Conservation (phyloP, 768 basidiomycete genomes). For the Lactarius quietus region DNA sequence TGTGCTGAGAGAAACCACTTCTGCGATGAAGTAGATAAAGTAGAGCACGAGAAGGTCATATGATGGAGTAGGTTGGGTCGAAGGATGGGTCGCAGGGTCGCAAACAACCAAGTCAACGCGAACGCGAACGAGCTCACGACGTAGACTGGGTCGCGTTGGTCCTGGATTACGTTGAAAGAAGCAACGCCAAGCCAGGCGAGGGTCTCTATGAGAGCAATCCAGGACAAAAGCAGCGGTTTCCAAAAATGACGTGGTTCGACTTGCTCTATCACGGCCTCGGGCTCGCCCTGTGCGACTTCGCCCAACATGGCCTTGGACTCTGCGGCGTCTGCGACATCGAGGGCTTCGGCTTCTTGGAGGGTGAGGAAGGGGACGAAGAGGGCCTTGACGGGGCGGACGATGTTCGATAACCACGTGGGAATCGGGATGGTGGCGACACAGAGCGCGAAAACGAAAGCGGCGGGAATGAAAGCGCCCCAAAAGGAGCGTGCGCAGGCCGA, state of each 20-base stretch:
- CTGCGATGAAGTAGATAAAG: constrained; percentile 43
- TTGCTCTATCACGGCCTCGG: constrained; percentile 24
- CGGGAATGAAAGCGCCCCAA: constrained; percentile 51
- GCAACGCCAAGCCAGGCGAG: constrained; percentile 58
- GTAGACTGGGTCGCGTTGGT: constrained; percentile 33
- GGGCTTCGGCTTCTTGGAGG: constrained; percentile 32
- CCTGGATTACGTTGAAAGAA: constrained; percentile 47
- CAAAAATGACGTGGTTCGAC: constrained; percentile 43
- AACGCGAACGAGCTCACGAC: constrained; percentile 44
- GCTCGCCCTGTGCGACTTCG: background rate
- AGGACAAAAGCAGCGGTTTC: constrained; percentile 55
- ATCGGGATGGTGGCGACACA: constrained; percentile 34
- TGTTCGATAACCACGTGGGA: constrained; percentile 26
- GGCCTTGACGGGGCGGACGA: constrained; percentile 25
- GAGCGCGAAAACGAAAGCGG: constrained; percentile 43
- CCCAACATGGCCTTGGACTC: background rate
- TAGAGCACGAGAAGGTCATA: constrained; percentile 63
- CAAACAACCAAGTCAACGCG: constrained; percentile 64
- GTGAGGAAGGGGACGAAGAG: constrained; percentile 44
- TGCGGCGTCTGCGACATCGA: constrained; percentile 6
- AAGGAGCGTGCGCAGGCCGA: constrained; percentile 47
- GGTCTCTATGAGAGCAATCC: constrained; percentile 52
- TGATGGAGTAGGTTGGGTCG: constrained; percentile 56
- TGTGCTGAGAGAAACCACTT: constrained; percentile 50
- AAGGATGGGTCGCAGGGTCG: constrained; percentile 50